These are phyloP conservation scores for Debaryomyces prosopidis DNA, from an alignment of 805 yeast species.

Conservation along the genomic window DNA sequence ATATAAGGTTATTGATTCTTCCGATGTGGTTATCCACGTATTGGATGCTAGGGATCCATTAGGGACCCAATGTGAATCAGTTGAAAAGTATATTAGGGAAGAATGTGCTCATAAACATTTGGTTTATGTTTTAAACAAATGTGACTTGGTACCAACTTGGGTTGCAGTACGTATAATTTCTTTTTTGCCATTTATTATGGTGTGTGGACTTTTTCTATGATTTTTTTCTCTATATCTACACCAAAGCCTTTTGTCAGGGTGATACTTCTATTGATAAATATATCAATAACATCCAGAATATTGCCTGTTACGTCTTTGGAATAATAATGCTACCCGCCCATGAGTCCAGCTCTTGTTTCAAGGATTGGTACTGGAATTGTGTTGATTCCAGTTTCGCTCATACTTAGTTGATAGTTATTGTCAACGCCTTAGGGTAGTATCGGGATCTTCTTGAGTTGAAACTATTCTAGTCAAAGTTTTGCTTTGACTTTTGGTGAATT, in stretches of 20 bases:
- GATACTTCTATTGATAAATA: conserved; percentile 37
- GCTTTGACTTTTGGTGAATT: conserved; percentile 29
- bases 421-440: conserved; percentile 45
- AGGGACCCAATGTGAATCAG: conserved; percentile 92
- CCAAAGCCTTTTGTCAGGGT: conserved; percentile 93
- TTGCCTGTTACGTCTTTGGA: conserved; percentile 98
- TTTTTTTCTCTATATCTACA: conserved; percentile 7
- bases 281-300: conserved; percentile 31
- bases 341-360: conserved; percentile 42
- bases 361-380: conserved; percentile 46
- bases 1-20: conserved; percentile 94
- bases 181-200: conserved; percentile 2
- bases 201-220: conserved; percentile 2
- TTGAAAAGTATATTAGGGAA: conserved; percentile 87
- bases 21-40: conserved; percentile 95
- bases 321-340: conserved; percentile 67
- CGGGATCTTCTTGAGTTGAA: conserved; percentile 87
- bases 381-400: conserved; percentile 36
- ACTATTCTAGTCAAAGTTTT: conserved; percentile 25
- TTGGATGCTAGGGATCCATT: conserved; percentile 96
- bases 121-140: conserved; percentile 91
- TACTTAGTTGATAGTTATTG: conserved; percentile 38
- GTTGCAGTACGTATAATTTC: conserved; percentile 83
- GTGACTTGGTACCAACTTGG: conserved; percentile 99
- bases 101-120: conserved; percentile 97